Evolutionary conservation across 78 protist genomes (phyloP).

Genomic region (Paulinella micropora): DNA sequence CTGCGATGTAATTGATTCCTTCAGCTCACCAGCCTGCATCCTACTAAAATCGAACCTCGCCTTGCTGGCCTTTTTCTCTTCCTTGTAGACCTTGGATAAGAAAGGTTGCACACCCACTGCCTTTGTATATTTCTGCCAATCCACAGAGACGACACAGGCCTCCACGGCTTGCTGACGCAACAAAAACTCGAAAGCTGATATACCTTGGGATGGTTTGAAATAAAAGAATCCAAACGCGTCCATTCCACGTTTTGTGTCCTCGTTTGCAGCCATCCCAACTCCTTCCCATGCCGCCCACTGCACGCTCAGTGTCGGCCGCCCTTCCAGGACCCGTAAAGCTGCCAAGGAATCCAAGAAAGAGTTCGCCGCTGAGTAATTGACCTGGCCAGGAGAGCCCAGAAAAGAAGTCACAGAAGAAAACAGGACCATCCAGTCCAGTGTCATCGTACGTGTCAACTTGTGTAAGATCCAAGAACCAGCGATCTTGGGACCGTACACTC

Average conservation of each 20-base stretch:
- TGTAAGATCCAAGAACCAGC: not conserved
- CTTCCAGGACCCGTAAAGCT: not conserved
- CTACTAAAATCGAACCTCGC: too few relatives aligned
- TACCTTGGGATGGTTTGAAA: too few relatives aligned
- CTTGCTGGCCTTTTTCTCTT: too few relatives aligned
- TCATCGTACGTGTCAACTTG: not conserved
- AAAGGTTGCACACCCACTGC: too few relatives aligned
- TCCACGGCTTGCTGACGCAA: too few relatives aligned
- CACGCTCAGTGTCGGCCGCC: not conserved
- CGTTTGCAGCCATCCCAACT: conserved; percentile 12
- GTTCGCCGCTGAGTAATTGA: conserved; percentile 23
- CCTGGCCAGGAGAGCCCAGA: conserved; percentile 23
- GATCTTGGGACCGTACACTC: not conserved
- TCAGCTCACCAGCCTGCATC: too few relatives aligned
- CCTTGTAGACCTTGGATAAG: too few relatives aligned
- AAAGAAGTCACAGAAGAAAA: conserved; percentile 12
- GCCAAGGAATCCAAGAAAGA: conserved; percentile 7
- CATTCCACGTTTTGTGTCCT: not conserved
- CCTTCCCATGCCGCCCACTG: conserved; percentile 19
- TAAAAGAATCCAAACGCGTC: too few relatives aligned
- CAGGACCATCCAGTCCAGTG: not conserved
- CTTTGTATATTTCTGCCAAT: too few relatives aligned
- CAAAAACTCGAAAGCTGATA: too few relatives aligned
- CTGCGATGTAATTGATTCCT: too few relatives aligned
- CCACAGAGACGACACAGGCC: too few relatives aligned